phyloP scores from a whole-genome alignment of 768 basidiomycete genomes.

The Leccinellum rugosiceps region DNA sequence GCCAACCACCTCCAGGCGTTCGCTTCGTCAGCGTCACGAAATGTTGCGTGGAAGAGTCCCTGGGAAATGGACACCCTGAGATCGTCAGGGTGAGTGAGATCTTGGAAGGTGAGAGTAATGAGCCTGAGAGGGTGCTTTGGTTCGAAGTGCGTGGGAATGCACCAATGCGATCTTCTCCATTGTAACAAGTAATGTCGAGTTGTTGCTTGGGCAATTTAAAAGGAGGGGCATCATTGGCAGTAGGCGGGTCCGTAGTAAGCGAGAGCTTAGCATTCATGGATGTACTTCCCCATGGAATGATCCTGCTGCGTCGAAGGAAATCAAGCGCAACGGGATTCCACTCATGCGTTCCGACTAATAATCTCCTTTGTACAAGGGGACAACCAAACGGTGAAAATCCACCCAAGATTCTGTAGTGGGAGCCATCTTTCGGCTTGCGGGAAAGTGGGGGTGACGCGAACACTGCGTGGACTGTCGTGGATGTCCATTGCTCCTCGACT shows the following conservation, averaged over 20 bases:
- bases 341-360: background rate
- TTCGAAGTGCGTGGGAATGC: background rate
- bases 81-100: slow-evolving; percentile 14
- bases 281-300: slow-evolving; percentile 9
- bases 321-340: slow-evolving; percentile 10
- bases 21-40: background rate
- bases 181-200: background rate
- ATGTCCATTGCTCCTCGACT: slow-evolving; percentile 19
- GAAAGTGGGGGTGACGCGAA: background rate
- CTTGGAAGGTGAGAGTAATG: background rate
- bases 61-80: slow-evolving; percentile 9
- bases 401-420: slow-evolving; percentile 11
- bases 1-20: background rate
- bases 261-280: slow-evolving; percentile 15
- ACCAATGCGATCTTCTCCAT: slow-evolving; percentile 4
- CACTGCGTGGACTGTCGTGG: slow-evolving; percentile 5
- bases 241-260: background rate
- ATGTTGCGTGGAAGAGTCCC: slow-evolving; percentile 11
- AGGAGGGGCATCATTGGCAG: background rate
- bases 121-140: background rate
- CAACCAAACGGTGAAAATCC: slow-evolving; percentile 17
- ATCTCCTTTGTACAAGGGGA: background rate
- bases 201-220: background rate
- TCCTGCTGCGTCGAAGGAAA: slow-evolving; percentile 5
- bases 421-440: background rate